Percentiles rank a stretch among this genome's conserved stretches.
Evolutionary conservation across 2,329 filamentous ascomycete species (phyloP).

Genomic region (Botrytis sinoallii): DNA sequence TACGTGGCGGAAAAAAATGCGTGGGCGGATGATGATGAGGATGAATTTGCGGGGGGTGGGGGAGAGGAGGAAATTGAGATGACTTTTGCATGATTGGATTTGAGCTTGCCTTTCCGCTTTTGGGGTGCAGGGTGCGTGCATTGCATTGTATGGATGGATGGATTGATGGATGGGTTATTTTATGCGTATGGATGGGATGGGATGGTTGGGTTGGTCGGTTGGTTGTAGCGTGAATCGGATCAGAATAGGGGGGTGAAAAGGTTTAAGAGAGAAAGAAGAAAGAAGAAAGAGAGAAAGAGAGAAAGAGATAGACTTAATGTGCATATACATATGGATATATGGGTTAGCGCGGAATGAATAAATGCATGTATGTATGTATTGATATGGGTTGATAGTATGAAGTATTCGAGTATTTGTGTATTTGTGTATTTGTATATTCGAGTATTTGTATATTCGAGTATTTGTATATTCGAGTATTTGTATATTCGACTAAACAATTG

Average conservation of each 20-base stretch:
- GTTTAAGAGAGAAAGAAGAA: background rate
- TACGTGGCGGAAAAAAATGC: constrained; percentile 50
- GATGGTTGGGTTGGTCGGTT: background rate
- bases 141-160: background rate
- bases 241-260: background rate
- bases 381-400: background rate
- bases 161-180: background rate
- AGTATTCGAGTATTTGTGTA: background rate
- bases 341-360: background rate
- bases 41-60: constrained; percentile 65
- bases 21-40: constrained; percentile 69
- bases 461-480: no score
- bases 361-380: background rate
- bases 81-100: constrained; percentile 59
- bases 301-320: constrained; percentile 1
- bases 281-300: background rate
- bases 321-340: constrained; percentile 7
- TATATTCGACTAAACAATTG: no score
- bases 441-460: no score
- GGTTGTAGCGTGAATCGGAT: background rate
- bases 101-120: background rate
- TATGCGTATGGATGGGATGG: background rate
- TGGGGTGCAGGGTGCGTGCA: background rate
- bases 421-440: no score
- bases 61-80: constrained; percentile 73